These are phyloP conservation scores for Nemania sp. DNA, from an alignment of 2,329 filamentous ascomycete genomes.

Conservation along the genomic window DNA sequence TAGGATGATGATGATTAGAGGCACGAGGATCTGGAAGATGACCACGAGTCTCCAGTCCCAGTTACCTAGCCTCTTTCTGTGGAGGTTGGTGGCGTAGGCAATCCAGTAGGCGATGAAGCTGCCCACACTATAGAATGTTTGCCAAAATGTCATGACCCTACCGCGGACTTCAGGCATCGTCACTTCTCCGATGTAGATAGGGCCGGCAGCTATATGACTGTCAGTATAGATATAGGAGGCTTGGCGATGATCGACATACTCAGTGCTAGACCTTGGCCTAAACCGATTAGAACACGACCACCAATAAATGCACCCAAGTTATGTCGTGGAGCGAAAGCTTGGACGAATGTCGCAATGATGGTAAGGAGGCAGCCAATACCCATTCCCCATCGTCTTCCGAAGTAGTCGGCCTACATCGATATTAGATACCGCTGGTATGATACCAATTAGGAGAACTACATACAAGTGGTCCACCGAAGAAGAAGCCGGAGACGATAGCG, in stretches of 20 bases:
- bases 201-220: constrained; percentile 65
- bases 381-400: constrained; percentile 75
- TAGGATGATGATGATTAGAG: constrained; percentile 69
- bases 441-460: constrained; percentile 30
- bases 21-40: constrained; percentile 78
- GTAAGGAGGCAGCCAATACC: constrained; percentile 72
- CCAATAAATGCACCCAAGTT: constrained; percentile 75
- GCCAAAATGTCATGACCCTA: constrained; percentile 77
- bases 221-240: constrained; percentile 3
- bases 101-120: constrained; percentile 75
- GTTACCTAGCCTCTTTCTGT: constrained; percentile 68
- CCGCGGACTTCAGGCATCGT: constrained; percentile 73
- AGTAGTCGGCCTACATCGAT: constrained; percentile 61
- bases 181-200: constrained; percentile 78
- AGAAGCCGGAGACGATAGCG: constrained; percentile 77
- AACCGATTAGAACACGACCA: constrained; percentile 75
- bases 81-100: constrained; percentile 70
- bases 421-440: constrained; percentile 3
- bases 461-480: constrained; percentile 72
- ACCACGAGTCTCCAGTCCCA: constrained; percentile 82
- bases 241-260: constrained; percentile 49
- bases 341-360: constrained; percentile 76
- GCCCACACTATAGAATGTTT: constrained; percentile 74
- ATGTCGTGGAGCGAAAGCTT: constrained; percentile 71
- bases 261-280: constrained; percentile 76